Base-by-base conservation (phyloP, 257 asterid genomes). In the Datura wrightii region DNA sequence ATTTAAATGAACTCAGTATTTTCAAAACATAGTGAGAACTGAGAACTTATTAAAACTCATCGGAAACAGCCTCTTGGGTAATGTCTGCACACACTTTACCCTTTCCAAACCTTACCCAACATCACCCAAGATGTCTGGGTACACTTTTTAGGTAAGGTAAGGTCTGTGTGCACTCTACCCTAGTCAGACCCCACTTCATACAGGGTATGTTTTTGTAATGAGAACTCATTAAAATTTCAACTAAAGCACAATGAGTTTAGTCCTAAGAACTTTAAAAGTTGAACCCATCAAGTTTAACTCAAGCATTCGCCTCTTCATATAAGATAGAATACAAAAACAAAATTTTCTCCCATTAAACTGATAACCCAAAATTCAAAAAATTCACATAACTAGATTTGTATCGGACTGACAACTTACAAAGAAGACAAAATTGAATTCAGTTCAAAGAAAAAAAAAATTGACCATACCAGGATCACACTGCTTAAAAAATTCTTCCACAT, bases 401-500 rank as follows among this genome's bases (percentile, higher is more conserved):
- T 24, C 31, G 31, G 31, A 24, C 31, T 24, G 31, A 24, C 31
- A 24, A 24, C 31, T 24, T 69, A 39, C 2, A 70, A 8, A 70
- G 14, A 15, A 39, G 34, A 19, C 70, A 24, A 24, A 19, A 62
- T 24, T 3, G 65, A 62, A 62, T 62, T 4, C 16, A 24, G 39
- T 39, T 37, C 53, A 44, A 71, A 41, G 46, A 69, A 56, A 41
- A 78, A 56, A 52, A 18, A 9, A 24, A 24, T 24, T 24, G 56
- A 36, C 14, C 85, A 48, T 56, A 86, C 94, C 92, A 79, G 94
- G 94, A 87, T 91, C 91, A 80, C 92, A 89, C 90, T 86, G 88
- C 82, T 83, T 74, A 69, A 24, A 83, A 41, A 88, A 86, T 13
- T 86, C 91, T 41, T 86, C 90, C 50, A 87, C 89, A 8, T 91